A percentile compares a stretch with the other conserved stretches of the same genome.
These are phyloP conservation scores for Lathyrus sativus DNA, from an alignment of 306 rosid genomes.

Conservation along the genomic window DNA sequence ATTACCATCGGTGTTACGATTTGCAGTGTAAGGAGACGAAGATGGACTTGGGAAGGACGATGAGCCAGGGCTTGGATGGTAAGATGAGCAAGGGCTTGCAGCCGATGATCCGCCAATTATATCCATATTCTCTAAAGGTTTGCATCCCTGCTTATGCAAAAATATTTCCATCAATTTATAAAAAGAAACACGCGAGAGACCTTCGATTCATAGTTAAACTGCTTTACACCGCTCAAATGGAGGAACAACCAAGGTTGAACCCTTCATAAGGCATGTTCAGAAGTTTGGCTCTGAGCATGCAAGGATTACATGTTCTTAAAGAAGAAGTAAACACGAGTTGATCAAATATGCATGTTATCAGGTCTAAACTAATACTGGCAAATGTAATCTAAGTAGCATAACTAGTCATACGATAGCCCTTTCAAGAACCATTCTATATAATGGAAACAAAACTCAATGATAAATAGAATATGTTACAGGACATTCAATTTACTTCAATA, in stretches of 20 bases:
- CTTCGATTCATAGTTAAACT: neutral
- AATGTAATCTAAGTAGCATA: no score
- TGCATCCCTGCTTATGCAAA: constrained; percentile 73
- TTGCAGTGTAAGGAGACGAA: constrained; percentile 64
- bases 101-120: constrained; percentile 64
- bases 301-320: no score
- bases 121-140: constrained; percentile 76
- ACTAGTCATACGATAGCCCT: no score
- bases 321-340: no score
- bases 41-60: constrained; percentile 95
- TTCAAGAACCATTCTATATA: no score
- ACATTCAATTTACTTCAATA: no score
- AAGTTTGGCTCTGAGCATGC: no score
- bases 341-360: no score
- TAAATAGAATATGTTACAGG: no score
- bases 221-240: neutral
- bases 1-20: constrained; percentile 60
- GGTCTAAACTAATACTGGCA: no score
- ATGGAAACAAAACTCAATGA: no score
- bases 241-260: neutral
- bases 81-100: constrained; percentile 83
- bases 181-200: neutral
- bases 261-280: neutral
- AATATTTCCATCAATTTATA: constrained; percentile 18
- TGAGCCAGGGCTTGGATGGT: constrained; percentile 91